Evolutionary conservation across 805 yeast genomes (phyloP).

Genomic region (Candida vaughaniae): DNA sequence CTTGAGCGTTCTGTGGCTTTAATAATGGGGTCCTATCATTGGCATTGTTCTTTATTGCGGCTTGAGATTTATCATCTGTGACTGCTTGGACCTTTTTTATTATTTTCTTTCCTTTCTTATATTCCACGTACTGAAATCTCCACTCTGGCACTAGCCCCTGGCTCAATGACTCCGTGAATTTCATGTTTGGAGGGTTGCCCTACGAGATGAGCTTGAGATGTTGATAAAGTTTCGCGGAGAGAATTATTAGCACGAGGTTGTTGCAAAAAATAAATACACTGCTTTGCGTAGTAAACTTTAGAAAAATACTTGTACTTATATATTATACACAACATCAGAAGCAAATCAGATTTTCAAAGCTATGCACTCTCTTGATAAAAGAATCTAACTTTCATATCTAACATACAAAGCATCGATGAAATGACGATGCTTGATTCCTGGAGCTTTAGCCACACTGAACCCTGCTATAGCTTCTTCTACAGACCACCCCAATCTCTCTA

Average conservation of each 20-base stretch:
- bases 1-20: constrained; percentile 9
- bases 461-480: constrained; percentile 64
- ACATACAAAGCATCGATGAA: constrained; percentile 71
- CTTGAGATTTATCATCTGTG: constrained; percentile 11
- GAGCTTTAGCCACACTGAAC: constrained; percentile 55
- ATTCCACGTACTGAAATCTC: constrained; percentile 78
- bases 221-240: no score
- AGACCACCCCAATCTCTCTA: constrained; percentile 57
- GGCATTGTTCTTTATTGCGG: background rate
- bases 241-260: no score
- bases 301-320: no score
- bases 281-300: no score
- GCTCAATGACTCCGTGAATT: constrained; percentile 64
- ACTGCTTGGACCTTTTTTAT: constrained; percentile 37
- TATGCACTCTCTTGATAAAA: no score
- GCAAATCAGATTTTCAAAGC: no score
- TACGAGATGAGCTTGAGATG: no score
- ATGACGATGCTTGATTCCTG: constrained; percentile 78
- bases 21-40: constrained; percentile 30
- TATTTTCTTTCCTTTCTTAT: constrained; percentile 57
- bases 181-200: no score
- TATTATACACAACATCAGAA: no score
- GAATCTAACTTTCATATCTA: constrained; percentile 48
- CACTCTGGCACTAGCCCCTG: constrained; percentile 83
- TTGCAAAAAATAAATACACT: no score